Evolutionary conservation across 441 rosid species (phyloP).

Genomic region (Bocquillonia castaneifolia): DNA sequence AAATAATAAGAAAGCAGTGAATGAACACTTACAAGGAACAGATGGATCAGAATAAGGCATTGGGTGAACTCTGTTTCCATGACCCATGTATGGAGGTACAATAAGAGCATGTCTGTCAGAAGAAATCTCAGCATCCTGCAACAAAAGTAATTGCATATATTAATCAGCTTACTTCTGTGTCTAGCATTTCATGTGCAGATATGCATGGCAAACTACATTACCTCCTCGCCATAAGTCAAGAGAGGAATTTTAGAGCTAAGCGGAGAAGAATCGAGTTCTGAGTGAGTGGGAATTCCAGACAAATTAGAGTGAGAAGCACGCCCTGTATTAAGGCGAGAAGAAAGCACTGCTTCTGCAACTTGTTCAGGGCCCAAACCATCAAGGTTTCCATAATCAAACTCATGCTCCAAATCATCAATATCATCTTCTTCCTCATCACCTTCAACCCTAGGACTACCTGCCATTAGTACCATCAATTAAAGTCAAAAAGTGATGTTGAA

Average conservation of each 20-base stretch:
- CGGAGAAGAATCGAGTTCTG: constrained; percentile 48
- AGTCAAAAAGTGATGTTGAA: constrained; percentile 19
- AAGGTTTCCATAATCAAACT: constrained; percentile 45
- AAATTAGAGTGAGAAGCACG: constrained; percentile 33
- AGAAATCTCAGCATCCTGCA: constrained; percentile 56
- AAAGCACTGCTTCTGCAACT: constrained; percentile 46
- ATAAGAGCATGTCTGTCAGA: constrained; percentile 66
- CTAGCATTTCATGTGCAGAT: not conserved
- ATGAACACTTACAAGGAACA: constrained; percentile 41
- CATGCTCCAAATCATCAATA: constrained; percentile 67
- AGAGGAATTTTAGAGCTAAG: constrained; percentile 51
- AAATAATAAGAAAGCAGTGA: not conserved
- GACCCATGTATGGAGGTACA: constrained; percentile 44
- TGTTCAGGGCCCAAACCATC: constrained; percentile 41
- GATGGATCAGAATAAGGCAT: constrained; percentile 52
- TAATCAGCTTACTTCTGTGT: not conserved
- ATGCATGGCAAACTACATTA: not conserved
- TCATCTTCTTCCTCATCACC: constrained; percentile 87
- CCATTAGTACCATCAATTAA: not conserved
- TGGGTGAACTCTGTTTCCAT: constrained; percentile 52
- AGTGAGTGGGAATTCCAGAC: constrained; percentile 42
- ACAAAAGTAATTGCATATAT: not conserved
- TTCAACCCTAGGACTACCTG: constrained; percentile 78
- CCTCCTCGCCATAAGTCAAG: constrained; percentile 64
- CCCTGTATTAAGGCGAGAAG: constrained; percentile 44